Percentiles rank a stretch among this genome's conserved stretches.
Evolutionary conservation across 2,329 filamentous ascomycete species (phyloP).

Genomic region (Colletotrichum tamarilloi): DNA sequence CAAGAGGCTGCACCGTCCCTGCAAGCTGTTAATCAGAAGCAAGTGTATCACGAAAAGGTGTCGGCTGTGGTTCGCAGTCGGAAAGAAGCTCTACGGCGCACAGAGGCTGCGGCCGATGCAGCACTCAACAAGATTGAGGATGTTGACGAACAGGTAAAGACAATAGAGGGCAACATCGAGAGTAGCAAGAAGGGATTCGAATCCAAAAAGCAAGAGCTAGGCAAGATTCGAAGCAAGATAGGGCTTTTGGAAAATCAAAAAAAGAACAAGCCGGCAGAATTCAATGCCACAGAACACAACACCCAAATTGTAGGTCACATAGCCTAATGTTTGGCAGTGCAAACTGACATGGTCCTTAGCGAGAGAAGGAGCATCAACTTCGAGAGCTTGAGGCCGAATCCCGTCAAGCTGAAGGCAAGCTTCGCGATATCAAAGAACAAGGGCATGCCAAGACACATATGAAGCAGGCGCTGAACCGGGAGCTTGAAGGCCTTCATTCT

Average conservation of each 20-base stretch:
- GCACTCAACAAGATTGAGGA: slow-evolving; percentile 54
- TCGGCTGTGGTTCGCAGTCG: slow-evolving; percentile 66
- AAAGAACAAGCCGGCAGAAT: slow-evolving; percentile 71
- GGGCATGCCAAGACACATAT: slow-evolving; percentile 54
- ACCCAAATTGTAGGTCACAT: slow-evolving; percentile 71
- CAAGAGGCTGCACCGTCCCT: slow-evolving; percentile 73
- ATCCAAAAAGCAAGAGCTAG: slow-evolving; percentile 63
- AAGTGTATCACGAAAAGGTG: slow-evolving; percentile 71
- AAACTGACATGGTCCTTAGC: slow-evolving; percentile 54
- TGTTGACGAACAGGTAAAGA: slow-evolving; percentile 30
- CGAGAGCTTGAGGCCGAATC: slow-evolving; percentile 62
- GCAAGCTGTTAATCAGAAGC: slow-evolving; percentile 75
- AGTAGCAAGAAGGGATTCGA: slow-evolving; percentile 62
- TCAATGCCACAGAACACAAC: slow-evolving; percentile 78
- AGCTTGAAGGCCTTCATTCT: slow-evolving; percentile 74
- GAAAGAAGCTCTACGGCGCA: slow-evolving; percentile 62
- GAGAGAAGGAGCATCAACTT: slow-evolving; percentile 67
- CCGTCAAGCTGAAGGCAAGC: slow-evolving; percentile 50
- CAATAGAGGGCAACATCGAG: slow-evolving; percentile 56
- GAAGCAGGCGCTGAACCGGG: slow-evolving; percentile 52
- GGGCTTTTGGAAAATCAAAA: slow-evolving; percentile 71
- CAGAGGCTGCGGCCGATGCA: slow-evolving; percentile 63
- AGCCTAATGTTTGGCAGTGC: background rate
- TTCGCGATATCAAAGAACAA: slow-evolving; percentile 54
- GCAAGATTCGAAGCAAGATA: slow-evolving; percentile 66